phyloP scores from a whole-genome alignment of 2,329 filamentous ascomycete genomes.

The Aureobasidium zeae region DNA sequence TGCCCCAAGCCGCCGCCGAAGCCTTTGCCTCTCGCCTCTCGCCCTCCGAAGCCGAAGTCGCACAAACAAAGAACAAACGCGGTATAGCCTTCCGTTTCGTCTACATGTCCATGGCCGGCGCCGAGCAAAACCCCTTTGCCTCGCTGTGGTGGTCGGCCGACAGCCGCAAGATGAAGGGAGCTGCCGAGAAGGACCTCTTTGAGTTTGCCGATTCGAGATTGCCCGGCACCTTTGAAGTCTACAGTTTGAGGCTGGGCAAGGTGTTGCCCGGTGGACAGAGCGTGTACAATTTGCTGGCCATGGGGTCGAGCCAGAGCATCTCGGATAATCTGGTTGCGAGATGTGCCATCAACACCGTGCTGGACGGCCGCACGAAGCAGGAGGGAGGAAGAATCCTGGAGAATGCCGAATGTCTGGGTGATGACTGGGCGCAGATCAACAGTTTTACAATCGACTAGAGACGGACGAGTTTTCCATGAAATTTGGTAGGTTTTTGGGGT shows the following conservation, averaged over 20 bases:
- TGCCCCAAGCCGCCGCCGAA: constrained; percentile 26
- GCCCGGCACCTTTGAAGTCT: constrained; percentile 28
- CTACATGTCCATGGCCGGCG: constrained; percentile 31
- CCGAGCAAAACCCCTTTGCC: constrained; percentile 33
- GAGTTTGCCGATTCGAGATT: constrained; percentile 24
- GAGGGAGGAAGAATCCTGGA: constrained; percentile 28
- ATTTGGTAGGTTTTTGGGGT: neutral
- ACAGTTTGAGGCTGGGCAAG: constrained; percentile 26
- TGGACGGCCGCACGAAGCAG: constrained; percentile 24
- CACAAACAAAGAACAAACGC: constrained; percentile 19
- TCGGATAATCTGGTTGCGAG: constrained; percentile 27
- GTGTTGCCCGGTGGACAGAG: constrained; percentile 26
- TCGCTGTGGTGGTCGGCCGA: constrained; percentile 31
- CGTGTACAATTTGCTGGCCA: constrained; percentile 24
- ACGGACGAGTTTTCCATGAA: neutral
- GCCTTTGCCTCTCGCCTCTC: constrained; percentile 25
- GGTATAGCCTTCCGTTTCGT: constrained; percentile 34
- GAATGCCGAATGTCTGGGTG: constrained; percentile 29
- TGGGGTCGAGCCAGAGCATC: constrained; percentile 25
- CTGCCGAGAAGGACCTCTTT: constrained; percentile 30
- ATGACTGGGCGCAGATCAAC: constrained; percentile 30
- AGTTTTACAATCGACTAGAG: neutral
- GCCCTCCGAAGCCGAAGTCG: constrained; percentile 20
- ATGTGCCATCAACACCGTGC: constrained; percentile 23
- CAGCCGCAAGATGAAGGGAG: constrained; percentile 29